Base-by-base conservation (phyloP, 805 yeast species). In the Lipomyces orientalis region DNA sequence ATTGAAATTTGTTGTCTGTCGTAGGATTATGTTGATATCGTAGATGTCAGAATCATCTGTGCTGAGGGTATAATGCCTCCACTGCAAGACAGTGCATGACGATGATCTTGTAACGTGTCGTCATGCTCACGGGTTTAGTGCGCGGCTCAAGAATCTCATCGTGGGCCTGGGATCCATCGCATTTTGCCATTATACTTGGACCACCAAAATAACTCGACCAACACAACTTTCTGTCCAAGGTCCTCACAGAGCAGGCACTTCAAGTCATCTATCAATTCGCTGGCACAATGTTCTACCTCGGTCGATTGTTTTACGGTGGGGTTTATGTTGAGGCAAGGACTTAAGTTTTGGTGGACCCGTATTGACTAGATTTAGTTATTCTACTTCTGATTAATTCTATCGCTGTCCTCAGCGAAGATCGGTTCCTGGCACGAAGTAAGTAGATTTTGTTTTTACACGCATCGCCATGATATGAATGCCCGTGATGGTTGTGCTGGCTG, bases 331-430 rank as follows among this genome's bases (percentile, higher is more conserved):
- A n/a, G 16, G 54, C 22, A 5, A 22, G 9, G 7, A 6, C 8
- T 29, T 25, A 16, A 10, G 34, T 12, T 16, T 16, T 34, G 14
- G 6, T 52, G 31, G 22, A 52, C 34, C 4, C n/a, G 7, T 31
- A 19, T 39, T 37, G 31, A 22, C n/a, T 35, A 29, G 6, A 37
- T 43, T 31, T 29, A 69, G 80, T 79, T 56, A 72, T 74, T 31
- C 76, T 81, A 29, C 76, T 90, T 51, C 79, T 90, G 65, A 84
- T 90, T 59, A 90, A 90, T 76, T 86, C 94, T 0, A 85, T 90
- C 35, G 95, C 95, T 0, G 88, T 90, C 46, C 83, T 90, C 62
- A 89, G 90, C 76, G 96, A 90, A 73, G 95, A 90, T 74, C 80
- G 97, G 66, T 90, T 90, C 74, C 81, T 90, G 67, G 87, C 88